Evolutionary conservation across 1,284 basidiomycete species (phyloP).

Genomic region (Sporisorium sorghi): DNA sequence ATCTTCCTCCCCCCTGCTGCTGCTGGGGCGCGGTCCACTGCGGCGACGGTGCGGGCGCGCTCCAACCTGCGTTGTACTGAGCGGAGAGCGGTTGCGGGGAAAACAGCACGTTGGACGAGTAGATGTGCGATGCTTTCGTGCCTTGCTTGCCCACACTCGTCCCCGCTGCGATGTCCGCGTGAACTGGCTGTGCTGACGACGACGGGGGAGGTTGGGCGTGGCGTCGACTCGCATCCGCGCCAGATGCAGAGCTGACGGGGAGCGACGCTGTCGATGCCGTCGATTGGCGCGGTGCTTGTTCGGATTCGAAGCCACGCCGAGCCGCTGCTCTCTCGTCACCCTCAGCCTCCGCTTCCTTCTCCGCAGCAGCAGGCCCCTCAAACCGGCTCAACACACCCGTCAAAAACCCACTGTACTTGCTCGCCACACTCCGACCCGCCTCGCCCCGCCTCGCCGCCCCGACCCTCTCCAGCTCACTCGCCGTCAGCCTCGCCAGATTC

Average conservation of each 20-base stretch:
- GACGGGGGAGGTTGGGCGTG: constrained; percentile 11
- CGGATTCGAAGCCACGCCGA: constrained; percentile 4
- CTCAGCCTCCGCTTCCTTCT: not conserved
- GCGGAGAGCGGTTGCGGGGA: constrained; percentile 4
- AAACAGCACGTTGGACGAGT: constrained; percentile 29
- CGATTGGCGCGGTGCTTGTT: not conserved
- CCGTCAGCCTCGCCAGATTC: constrained; percentile 16
- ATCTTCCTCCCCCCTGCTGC: no score
- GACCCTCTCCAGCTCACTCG: constrained; percentile 19
- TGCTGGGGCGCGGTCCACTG: not conserved
- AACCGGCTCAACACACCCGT: constrained; percentile 21
- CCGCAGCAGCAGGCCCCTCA: not conserved
- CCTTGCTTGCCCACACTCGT: constrained; percentile 9
- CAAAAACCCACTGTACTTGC: constrained; percentile 35
- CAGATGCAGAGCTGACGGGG: not conserved
- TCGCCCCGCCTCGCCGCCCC: constrained; percentile 10
- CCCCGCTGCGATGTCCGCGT: not conserved
- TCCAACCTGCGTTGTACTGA: not conserved
- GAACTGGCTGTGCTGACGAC: not conserved
- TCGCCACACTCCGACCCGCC: constrained; percentile 17
- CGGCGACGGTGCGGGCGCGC: not conserved
- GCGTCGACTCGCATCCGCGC: no score
- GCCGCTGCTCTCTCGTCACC: constrained; percentile 12
- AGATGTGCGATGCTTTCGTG: constrained; percentile 24
- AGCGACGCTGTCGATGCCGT: not conserved